Conservation (phyloP, 2,329 filamentous ascomycete species). For the Xylariomycetidae sp. region DNA sequence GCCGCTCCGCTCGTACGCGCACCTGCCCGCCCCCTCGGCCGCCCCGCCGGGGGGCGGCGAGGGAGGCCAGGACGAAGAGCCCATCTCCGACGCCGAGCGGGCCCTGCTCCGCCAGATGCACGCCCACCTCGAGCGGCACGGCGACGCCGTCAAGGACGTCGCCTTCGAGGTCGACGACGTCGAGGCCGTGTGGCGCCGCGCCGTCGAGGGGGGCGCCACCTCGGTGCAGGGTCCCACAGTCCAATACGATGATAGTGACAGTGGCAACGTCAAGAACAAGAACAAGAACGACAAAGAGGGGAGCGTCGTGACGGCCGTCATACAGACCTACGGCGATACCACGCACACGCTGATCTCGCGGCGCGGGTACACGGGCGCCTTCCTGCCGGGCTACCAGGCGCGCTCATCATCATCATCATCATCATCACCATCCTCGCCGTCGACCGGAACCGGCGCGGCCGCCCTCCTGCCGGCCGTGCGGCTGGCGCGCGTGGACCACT, state of each 20-base stretch:
- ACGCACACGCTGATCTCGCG: slow-evolving; percentile 87
- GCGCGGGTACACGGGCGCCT: slow-evolving; percentile 63
- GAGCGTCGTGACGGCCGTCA: slow-evolving; percentile 67
- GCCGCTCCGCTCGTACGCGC: slow-evolving; percentile 60
- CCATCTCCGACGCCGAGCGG: slow-evolving; percentile 60
- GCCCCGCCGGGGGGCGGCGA: no score
- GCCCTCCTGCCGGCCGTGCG: slow-evolving; percentile 56
- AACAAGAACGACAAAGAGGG: no score
- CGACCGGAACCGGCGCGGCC: no score
- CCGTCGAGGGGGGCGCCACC: slow-evolving; percentile 60
- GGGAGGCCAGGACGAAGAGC: slow-evolving; percentile 54
- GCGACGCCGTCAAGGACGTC: slow-evolving; percentile 92
- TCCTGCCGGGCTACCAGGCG: slow-evolving; percentile 76
- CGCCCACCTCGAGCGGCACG: slow-evolving; percentile 77
- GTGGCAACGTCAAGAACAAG: slow-evolving; percentile 34
- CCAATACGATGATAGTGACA: slow-evolving; percentile 53
- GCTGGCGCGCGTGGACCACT: slow-evolving; percentile 84
- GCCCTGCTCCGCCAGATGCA: slow-evolving; percentile 70
- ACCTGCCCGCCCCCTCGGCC: slow-evolving; percentile 47
- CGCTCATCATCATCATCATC: no score
- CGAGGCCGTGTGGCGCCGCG: slow-evolving; percentile 70
- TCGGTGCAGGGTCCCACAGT: slow-evolving; percentile 58
- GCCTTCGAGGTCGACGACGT: slow-evolving; percentile 93
- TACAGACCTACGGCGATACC: slow-evolving; percentile 91
- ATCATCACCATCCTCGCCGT: slow-evolving; percentile 31